These are phyloP conservation scores for Alternaria metachromatica DNA, from an alignment of 2,329 filamentous ascomycete species.

Conservation along the genomic window DNA sequence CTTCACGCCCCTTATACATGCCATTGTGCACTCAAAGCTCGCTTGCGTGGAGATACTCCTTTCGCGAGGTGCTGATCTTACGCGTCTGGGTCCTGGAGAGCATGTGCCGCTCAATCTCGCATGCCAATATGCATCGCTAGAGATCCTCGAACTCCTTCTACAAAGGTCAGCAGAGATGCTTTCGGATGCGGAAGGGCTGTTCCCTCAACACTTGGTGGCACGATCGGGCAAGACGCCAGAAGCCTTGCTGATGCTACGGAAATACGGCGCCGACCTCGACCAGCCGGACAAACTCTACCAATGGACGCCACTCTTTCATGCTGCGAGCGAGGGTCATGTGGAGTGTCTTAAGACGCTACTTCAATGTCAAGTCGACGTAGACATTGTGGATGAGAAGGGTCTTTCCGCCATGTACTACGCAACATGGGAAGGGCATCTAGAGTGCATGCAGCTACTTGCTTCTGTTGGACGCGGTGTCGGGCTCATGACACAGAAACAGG, in stretches of 20 bases:
- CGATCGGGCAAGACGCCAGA: constrained; percentile 83
- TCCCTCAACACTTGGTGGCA: constrained; percentile 95
- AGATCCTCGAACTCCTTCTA: constrained; percentile 84
- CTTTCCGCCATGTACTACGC: constrained; percentile 98
- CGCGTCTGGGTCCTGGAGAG: constrained; percentile 84
- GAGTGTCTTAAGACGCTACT: constrained; percentile 83
- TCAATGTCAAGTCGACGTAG: constrained; percentile 77
- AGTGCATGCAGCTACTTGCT: constrained; percentile 89
- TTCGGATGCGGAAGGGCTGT: constrained; percentile 95
- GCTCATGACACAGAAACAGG: constrained; percentile 41
- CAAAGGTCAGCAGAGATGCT: constrained; percentile 80
- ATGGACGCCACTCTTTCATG: constrained; percentile 96
- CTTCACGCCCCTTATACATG: constrained; percentile 93
- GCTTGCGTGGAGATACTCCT: constrained; percentile 82
- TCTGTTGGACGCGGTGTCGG: constrained; percentile 53
- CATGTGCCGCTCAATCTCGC: constrained; percentile 94
- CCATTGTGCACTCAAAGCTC: constrained; percentile 86
- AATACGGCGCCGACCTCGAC: constrained; percentile 87
- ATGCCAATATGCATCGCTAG: constrained; percentile 87
- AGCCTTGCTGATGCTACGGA: constrained; percentile 78
- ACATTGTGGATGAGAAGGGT: constrained; percentile 87
- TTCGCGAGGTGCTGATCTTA: constrained; percentile 78
- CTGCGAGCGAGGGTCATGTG: constrained; percentile 94
- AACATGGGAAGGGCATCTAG: constrained; percentile 94
- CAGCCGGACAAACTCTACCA: constrained; percentile 95